Conservation (phyloP, 306 rosid genomes). For the Cyamopsis tetragonoloba region DNA sequence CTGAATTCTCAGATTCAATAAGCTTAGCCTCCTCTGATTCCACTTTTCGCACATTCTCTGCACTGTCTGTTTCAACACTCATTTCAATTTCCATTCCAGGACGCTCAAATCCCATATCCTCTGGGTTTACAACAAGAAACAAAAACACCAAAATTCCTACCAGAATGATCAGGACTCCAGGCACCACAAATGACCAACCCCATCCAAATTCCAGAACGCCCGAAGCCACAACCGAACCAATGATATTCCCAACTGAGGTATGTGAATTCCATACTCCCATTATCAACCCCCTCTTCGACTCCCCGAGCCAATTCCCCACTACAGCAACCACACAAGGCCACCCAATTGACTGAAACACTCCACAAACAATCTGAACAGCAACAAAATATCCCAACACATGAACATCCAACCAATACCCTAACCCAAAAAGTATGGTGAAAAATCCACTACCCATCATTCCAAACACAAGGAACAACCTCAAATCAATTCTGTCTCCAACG, state of each 20-base stretch:
- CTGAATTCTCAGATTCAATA: conserved; percentile 32
- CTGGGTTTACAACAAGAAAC: conserved; percentile 74
- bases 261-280: conserved; percentile 94
- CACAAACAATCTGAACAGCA: conserved; percentile 73
- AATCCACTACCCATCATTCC: conserved; percentile 93
- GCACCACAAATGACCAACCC: conserved; percentile 96
- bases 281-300: conserved; percentile 79
- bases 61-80: conserved; percentile 34
- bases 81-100: conserved; percentile 52
- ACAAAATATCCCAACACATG: conserved; percentile 69
- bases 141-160: conserved; percentile 60
- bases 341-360: conserved; percentile 91
- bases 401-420: conserved; percentile 80
- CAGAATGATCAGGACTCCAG: conserved; percentile 67
- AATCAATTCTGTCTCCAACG: conserved; percentile 72
- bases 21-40: conserved; percentile 74
- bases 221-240: conserved; percentile 75
- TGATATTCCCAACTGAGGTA: conserved; percentile 84
- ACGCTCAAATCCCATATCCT: conserved; percentile 56
- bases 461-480: conserved; percentile 76
- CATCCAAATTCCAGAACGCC: conserved; percentile 80
- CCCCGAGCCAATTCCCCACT: conserved; percentile 86
- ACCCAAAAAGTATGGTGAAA: conserved; percentile 63
- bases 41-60: conserved; percentile 31
- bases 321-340: conserved; percentile 98